phyloP scores from a whole-genome alignment of 2,329 filamentous ascomycete genomes.

The Trichoderma aggressivum region DNA sequence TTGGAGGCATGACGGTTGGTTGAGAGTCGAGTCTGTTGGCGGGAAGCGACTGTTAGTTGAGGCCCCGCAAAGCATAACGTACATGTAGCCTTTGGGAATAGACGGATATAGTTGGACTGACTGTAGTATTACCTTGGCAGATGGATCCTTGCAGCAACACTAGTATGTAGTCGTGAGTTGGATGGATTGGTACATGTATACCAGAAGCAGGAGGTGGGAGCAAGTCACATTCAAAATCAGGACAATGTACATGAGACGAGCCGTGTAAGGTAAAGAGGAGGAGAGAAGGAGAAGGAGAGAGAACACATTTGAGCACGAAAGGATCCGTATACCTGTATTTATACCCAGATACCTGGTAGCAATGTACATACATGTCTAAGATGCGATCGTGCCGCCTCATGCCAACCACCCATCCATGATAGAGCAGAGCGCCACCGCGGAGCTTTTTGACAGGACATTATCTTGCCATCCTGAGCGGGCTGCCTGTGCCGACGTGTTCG shows the following conservation, averaged over 20 bases:
- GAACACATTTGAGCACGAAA: not conserved
- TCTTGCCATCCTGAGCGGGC: not conserved
- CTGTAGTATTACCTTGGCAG: not conserved
- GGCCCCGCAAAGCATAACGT: too few relatives aligned
- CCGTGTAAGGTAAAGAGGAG: too few relatives aligned
- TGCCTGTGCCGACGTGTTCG: not conserved
- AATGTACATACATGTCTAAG: not conserved
- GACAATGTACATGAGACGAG: not conserved
- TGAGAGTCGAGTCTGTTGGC: not conserved
- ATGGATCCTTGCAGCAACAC: not conserved
- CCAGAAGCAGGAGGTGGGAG: not conserved
- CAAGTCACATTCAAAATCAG: not conserved
- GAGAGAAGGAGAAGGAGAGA: not conserved
- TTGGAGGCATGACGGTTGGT: not conserved
- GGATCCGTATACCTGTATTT: not conserved
- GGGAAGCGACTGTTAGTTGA: not conserved
- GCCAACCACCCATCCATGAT: not conserved
- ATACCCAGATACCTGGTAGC: not conserved
- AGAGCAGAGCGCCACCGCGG: not conserved
- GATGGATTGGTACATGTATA: not conserved
- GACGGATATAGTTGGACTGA: not conserved
- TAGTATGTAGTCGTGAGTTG: not conserved
- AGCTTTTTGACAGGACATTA: not conserved
- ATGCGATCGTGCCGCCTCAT: not conserved
- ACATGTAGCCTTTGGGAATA: not conserved